These are phyloP conservation scores for Pseudocercospora crystallina DNA, from an alignment of 2,329 filamentous ascomycete genomes.

Conservation along the genomic window DNA sequence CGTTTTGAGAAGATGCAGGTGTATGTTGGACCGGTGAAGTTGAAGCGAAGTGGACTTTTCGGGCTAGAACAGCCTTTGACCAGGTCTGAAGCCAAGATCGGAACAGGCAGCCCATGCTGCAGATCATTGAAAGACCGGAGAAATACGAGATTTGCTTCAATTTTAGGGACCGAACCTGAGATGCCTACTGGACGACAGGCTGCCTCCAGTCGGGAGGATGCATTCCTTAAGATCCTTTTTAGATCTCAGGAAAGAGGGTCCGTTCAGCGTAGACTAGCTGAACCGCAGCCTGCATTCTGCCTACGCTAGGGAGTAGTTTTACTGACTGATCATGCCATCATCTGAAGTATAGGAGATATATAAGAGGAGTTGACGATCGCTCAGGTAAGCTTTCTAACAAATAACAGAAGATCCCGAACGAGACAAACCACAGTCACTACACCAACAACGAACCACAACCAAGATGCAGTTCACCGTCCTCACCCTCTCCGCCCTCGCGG, in stretches of 20 bases:
- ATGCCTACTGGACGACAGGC: conserved; percentile 12
- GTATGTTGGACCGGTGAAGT: no score
- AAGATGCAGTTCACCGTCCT: conserved; percentile 24
- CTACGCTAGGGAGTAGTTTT: not conserved
- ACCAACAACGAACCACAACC: not conserved
- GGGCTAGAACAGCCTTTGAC: no score
- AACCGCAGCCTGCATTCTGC: not conserved
- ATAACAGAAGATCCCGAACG: not conserved
- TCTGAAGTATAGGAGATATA: not conserved
- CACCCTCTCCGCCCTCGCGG: conserved; percentile 18
- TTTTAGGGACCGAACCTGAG: no score
- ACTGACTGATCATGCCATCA: not conserved
- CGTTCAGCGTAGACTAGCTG: not conserved
- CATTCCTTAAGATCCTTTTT: not conserved
- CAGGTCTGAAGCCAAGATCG: not conserved
- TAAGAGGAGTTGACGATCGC: not conserved
- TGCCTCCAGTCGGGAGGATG: conserved; percentile 14
- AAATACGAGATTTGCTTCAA: conserved; percentile 1
- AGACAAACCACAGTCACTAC: not conserved
- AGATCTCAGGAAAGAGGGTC: conserved; percentile 4
- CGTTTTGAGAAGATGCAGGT: no score
- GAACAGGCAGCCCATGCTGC: conserved; percentile 19
- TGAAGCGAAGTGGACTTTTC: no score
- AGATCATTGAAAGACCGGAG: conserved; percentile 13
- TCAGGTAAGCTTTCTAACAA: not conserved